phyloP scores from a whole-genome alignment of 345 rosid genomes.

The Gossypium longicalyx region DNA sequence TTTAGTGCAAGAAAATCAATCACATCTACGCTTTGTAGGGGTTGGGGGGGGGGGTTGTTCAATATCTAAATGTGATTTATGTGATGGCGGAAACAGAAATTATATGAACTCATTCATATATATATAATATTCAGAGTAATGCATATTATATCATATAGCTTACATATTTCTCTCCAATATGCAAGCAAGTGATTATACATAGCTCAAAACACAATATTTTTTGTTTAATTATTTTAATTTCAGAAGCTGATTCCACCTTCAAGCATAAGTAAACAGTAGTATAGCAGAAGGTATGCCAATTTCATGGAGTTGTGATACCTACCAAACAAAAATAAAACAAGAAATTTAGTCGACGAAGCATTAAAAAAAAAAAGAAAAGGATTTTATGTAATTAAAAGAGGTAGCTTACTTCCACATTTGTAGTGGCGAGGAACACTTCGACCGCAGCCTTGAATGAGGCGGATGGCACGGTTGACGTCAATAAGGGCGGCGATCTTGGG shows the following conservation, averaged over 20 bases:
- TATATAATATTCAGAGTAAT: not conserved
- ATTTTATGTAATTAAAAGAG: not conserved
- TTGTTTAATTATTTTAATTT: not conserved
- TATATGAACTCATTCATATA: not conserved
- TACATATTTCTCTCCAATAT: not conserved
- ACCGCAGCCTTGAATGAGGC: conserved; percentile 37
- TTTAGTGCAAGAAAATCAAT: no score
- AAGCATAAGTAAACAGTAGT: not conserved
- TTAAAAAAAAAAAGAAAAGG: no score
- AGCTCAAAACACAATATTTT: not conserved
- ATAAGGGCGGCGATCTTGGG: conserved; percentile 28
- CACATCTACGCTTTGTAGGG: no score
- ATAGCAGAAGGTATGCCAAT: not conserved
- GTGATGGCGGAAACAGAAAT: not conserved
- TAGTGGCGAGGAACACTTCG: conserved; percentile 37
- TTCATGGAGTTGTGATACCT: conserved; percentile 38
- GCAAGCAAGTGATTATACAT: not conserved
- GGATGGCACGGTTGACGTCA: conserved; percentile 33
- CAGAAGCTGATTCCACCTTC: not conserved
- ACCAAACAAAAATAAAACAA: not conserved
- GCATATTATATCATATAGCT: not conserved
- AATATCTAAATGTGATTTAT: no score
- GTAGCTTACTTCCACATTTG: conserved; percentile 41
- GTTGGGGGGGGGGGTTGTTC: no score
- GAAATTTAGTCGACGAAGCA: not conserved